Conservation (phyloP, 495 filamentous ascomycete species). For the Penicilliopsis zonata region DNA sequence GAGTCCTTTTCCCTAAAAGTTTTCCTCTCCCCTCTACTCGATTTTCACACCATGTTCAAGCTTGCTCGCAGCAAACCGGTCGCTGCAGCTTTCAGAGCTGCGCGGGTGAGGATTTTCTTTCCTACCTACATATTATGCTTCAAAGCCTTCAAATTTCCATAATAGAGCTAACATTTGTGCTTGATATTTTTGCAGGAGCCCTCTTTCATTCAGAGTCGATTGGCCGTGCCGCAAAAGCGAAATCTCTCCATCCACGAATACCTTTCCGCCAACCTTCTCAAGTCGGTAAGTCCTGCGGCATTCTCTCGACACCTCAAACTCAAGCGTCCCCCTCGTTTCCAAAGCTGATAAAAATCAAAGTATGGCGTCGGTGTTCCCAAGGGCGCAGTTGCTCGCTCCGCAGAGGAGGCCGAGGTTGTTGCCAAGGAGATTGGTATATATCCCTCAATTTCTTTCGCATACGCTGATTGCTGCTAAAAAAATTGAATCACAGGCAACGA, state of each 20-base stretch:
- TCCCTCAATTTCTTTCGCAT: slow-evolving; percentile 2
- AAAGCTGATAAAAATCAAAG: slow-evolving; percentile 33
- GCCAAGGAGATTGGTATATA: slow-evolving; percentile 71
- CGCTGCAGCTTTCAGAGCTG: slow-evolving; percentile 51
- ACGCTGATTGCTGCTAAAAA: slow-evolving; percentile 5
- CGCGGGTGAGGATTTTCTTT: slow-evolving; percentile 36
- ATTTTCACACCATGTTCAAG: slow-evolving; percentile 52
- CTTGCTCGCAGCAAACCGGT: slow-evolving; percentile 57
- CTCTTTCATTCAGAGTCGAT: slow-evolving; percentile 33
- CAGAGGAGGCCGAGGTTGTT: slow-evolving; percentile 81
- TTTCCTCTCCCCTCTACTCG: slow-evolving; percentile 8
- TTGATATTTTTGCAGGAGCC: too few species aligned
- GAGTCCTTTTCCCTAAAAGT: slow-evolving; percentile 1
- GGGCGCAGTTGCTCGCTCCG: slow-evolving; percentile 69
- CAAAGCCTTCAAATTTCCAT: too few species aligned
- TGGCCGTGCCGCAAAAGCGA: slow-evolving; percentile 60
- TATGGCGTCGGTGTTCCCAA: slow-evolving; percentile 90
- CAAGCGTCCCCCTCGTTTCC: slow-evolving; percentile 10
- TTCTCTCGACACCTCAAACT: too few species aligned
- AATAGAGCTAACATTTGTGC: too few species aligned
- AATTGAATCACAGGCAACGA: slow-evolving; percentile 51
- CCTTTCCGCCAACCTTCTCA: slow-evolving; percentile 79
- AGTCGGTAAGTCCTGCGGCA: slow-evolving; percentile 47
- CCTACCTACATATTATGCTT: slow-evolving; percentile 3
- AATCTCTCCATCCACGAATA: slow-evolving; percentile 95